Evolutionary conservation across 495 filamentous ascomycete species (phyloP), one percentile per base, ranked within the genome.

Genomic region (Neurospora sp.): DNA sequence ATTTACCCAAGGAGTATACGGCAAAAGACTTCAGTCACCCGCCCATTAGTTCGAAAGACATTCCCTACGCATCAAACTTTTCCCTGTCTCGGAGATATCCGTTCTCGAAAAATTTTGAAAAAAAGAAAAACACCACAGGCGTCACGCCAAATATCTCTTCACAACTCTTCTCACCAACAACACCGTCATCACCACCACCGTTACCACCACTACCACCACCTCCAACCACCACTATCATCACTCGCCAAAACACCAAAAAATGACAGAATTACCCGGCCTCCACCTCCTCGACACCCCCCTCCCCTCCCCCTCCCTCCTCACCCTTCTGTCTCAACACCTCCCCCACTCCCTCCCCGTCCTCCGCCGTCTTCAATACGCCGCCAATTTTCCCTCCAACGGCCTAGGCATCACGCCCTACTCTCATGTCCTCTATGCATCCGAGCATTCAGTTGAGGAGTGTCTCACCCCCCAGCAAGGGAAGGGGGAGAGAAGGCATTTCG

Each of bases 341-440:
- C 90, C 88, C 0, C 76, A 86, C 76, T 89, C 89, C 66, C 81
- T 89, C 20, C 83, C 89, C 0, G 77, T 90, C 3, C 78, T 89
- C 44, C 86, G 90, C 14, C 83, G 89, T 18, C 81, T 92, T 69
- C 88, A 89, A 75, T 89, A 89, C 78, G 81, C 84, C 79, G 74
- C 74, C 76, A 73, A 74, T 1, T 74, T 84, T 77, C 20, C 77
- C 72, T 66, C 83, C 76, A 37, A 66, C 7, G 54, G 27, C 0
- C 7, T 35, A 0, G 74, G 86, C 78, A 72, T 78, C 5, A 83
- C 78, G 9, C 73, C 77, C 0, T 69, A 76, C 69, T 39, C 73
- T 5, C 78, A 79, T 46, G 80, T 87, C 62, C 75, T 90, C 3
- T 84, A 80, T 31, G 84, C 83, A 31, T 83, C 82, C 39, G 8